Percentiles rank a stretch among this genome's conserved stretches.
phyloP scores from a whole-genome alignment of 495 filamentous ascomycete species.

The Talaromyces stipitatus region DNA sequence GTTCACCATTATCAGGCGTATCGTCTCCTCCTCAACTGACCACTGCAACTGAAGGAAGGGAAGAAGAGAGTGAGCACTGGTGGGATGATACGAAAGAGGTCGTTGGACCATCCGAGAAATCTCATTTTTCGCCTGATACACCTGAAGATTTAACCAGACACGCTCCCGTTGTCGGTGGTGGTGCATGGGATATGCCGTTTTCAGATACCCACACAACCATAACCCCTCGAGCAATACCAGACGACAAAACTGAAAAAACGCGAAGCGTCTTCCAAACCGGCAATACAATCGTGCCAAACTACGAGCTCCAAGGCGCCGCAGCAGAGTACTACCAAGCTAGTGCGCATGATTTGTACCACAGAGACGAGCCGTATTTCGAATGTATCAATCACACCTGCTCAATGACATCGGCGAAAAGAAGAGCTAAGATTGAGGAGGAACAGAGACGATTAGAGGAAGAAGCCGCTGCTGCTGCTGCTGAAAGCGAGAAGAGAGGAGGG shows the following conservation, averaged over 20 bases:
- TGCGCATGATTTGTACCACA: constrained; percentile 39
- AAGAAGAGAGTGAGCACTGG: constrained; percentile 14
- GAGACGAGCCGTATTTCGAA: constrained; percentile 40
- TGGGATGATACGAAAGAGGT: constrained; percentile 23
- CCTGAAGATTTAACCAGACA: constrained; percentile 7
- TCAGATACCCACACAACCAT: background rate
- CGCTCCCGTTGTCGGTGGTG: background rate
- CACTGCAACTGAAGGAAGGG: background rate
- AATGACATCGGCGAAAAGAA: constrained; percentile 19
- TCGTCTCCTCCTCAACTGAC: constrained; percentile 2
- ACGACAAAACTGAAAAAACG: background rate
- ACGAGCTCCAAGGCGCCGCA: constrained; percentile 27
- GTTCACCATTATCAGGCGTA: constrained; percentile 20
- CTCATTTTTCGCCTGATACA: constrained; percentile 30
- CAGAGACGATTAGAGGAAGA: background rate
- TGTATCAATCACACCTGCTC: constrained; percentile 42
- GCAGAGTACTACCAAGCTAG: constrained; percentile 49
- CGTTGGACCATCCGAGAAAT: constrained; percentile 14
- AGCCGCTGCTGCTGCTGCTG: background rate
- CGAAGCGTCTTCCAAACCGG: background rate
- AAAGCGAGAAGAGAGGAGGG: background rate
- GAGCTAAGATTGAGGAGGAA: constrained; percentile 1
- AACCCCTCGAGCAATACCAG: background rate
- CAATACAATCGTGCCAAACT: background rate
- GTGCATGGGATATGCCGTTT: background rate